These are phyloP conservation scores for Scenedesmus sp. DNA, from an alignment of 163 green algal species.

Conservation along the genomic window DNA sequence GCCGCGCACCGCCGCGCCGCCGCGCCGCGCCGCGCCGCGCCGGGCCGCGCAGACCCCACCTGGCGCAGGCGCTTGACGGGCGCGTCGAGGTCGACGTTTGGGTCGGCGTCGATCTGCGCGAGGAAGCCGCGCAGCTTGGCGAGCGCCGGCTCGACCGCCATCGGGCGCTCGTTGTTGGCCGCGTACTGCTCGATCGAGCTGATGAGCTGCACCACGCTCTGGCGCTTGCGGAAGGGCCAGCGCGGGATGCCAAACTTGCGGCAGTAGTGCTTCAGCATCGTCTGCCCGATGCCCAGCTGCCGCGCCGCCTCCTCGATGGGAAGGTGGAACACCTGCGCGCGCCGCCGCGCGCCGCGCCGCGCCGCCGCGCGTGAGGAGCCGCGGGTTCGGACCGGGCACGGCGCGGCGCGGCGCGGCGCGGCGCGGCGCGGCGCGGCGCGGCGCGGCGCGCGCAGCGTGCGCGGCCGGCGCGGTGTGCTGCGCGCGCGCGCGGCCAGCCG, in stretches of 20 bases:
- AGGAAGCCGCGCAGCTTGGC: constrained; percentile 51
- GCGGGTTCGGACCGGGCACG: too few relatives aligned
- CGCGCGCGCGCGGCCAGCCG: too few relatives aligned
- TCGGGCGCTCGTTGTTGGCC: neutral
- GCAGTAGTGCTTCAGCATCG: constrained; percentile 81
- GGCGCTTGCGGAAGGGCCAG: constrained; percentile 71
- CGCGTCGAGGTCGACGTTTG: constrained; percentile 48
- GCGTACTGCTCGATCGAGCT: constrained; percentile 45
- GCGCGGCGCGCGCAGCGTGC: too few relatives aligned
- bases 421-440: too few relatives aligned
- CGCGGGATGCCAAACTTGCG: constrained; percentile 69
- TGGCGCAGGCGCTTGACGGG: constrained; percentile 48
- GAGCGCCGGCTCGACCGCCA: constrained; percentile 47
- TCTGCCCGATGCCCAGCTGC: constrained; percentile 74
- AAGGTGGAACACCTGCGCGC: constrained; percentile 67
- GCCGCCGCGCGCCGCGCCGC: too few relatives aligned
- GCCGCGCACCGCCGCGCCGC: too few relatives aligned
- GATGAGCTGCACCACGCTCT: constrained; percentile 67
- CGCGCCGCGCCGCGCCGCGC: too few relatives aligned
- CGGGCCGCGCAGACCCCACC: too few relatives aligned
- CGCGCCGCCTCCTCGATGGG: constrained; percentile 73
- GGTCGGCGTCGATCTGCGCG: constrained; percentile 56
- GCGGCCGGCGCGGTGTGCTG: too few relatives aligned
- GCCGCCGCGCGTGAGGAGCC: too few relatives aligned
- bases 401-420: too few relatives aligned